Base-by-base conservation (phyloP, 2,329 filamentous ascomycete genomes). In the Purpureocillium lavendulum region DNA sequence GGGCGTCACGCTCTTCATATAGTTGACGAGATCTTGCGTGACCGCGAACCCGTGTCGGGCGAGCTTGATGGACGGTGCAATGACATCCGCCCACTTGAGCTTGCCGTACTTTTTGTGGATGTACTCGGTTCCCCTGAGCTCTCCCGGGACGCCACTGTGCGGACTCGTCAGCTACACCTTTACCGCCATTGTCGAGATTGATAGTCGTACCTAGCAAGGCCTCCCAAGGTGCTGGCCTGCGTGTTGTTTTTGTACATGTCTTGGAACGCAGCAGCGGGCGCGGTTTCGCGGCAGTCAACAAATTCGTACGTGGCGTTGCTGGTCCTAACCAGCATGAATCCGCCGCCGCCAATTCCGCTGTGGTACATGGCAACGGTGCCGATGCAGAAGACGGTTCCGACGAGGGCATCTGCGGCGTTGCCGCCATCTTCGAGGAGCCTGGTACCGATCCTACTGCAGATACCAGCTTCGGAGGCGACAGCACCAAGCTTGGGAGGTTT, bases 241-340 rank as follows among this genome's bases (percentile, higher is more conserved):
- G 70, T 73, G 48, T 88, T 76, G 44, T 82, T 76, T 39, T 75
- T 76, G 61, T 81, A 95, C 88, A 94, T 95, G 48, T 87, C 75
- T 57, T 89, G 69, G 45, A 73, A 84, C 0, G 86, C 81, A 2
- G 85, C 84, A 0, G 81, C 84, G 1, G 88, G 87, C 0, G 88
- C 88, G 0, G 77, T 86, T 59, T 94, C 88, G 13, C 88, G 73
- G 57, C 92, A 94, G 57, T 95, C 87, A 47, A 94, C 78, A 47
- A 79, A 84, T 50, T 94, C 86, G 53, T 87, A 90, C 8, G 65
- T 63, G 5, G 82, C 82, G 45, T 84, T 73, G 5, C 72, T 60
- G 3, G 69, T 63, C 44, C 81, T 72, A n/a, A 89, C 70, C 3
- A 88, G 67, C 71, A 84, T 77, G 59, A 92, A 92, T 2, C 87